A percentile compares a stretch with the other conserved stretches of the same genome.
phyloP scores from a whole-genome alignment of 768 basidiomycete genomes.

The Boletus rex-veris region DNA sequence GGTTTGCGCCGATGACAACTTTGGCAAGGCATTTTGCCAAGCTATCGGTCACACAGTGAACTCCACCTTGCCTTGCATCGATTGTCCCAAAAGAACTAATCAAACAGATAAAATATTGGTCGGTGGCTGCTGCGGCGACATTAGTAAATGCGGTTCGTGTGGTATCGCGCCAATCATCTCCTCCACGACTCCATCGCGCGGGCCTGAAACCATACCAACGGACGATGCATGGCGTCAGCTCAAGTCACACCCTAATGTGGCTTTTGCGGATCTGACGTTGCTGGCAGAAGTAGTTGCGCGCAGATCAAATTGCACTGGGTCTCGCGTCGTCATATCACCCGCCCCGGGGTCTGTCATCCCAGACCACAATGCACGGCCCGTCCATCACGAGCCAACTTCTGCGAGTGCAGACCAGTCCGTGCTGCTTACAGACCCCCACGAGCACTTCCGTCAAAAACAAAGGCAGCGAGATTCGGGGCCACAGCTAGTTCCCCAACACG shows the following conservation, averaged over 20 bases:
- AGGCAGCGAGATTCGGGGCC: constrained; percentile 42
- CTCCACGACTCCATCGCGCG: constrained; percentile 17
- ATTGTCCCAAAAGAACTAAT: constrained; percentile 47
- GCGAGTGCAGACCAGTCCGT: constrained; percentile 36
- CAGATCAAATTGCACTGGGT: constrained; percentile 72
- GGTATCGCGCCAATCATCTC: constrained; percentile 31
- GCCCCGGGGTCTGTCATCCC: constrained; percentile 47
- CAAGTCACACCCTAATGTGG: constrained; percentile 85
- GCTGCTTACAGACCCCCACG: constrained; percentile 52
- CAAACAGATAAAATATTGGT: constrained; percentile 26
- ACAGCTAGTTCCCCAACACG: constrained; percentile 56
- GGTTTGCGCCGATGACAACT: constrained; percentile 82
- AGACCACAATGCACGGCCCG: constrained; percentile 33
- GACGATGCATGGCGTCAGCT: constrained; percentile 82
- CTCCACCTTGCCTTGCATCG: constrained; percentile 46
- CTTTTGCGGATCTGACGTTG: constrained; percentile 77
- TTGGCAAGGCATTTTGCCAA: constrained; percentile 84
- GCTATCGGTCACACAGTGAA: constrained; percentile 65
- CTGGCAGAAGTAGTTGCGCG: constrained; percentile 89
- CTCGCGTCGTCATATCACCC: constrained; percentile 58
- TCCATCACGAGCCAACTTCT: constrained; percentile 9
- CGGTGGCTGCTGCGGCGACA: constrained; percentile 38
- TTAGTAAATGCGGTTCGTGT: constrained; percentile 29
- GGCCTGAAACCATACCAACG: constrained; percentile 63
- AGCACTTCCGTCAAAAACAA: constrained; percentile 47